Conservation (phyloP, 2,329 filamentous ascomycete genomes). For the Acephala macrosclerotiorum region DNA sequence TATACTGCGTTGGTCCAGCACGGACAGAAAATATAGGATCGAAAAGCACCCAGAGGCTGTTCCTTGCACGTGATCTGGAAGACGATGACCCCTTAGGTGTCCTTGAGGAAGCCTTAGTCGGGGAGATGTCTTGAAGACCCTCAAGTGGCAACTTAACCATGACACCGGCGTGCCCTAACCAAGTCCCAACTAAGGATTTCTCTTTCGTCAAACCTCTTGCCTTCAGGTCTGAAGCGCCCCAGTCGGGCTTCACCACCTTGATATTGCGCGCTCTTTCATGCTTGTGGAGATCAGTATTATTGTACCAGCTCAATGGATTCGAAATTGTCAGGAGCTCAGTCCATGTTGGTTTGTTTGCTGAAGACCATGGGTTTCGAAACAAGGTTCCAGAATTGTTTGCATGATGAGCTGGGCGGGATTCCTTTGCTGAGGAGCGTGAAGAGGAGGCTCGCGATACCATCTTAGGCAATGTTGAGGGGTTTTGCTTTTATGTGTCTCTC, state of each 20-base stretch:
- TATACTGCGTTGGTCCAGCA: slow-evolving; percentile 38
- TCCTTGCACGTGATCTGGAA: neutral
- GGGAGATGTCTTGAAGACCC: slow-evolving; percentile 9
- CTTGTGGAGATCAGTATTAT: slow-evolving; percentile 19
- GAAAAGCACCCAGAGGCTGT: slow-evolving; percentile 33
- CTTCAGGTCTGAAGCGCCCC: slow-evolving; percentile 28
- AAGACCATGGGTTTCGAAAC: slow-evolving; percentile 39
- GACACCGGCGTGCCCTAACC: slow-evolving; percentile 34
- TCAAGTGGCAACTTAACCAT: slow-evolving; percentile 32
- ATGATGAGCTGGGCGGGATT: slow-evolving; percentile 28
- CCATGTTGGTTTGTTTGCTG: slow-evolving; percentile 32
- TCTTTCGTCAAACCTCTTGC: slow-evolving; percentile 22
- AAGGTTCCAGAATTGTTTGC: slow-evolving; percentile 28
- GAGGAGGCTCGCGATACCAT: neutral
- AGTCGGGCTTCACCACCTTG: slow-evolving; percentile 34
- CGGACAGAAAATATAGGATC: slow-evolving; percentile 37
- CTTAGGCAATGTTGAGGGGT: neutral
- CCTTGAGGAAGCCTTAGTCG: neutral
- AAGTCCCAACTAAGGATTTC: slow-evolving; percentile 34
- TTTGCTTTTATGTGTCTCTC: neutral
- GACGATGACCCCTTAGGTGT: neutral
- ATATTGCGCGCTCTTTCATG: slow-evolving; percentile 28
- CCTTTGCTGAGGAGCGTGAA: neutral
- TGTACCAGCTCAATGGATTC: slow-evolving; percentile 32
- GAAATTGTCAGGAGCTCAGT: slow-evolving; percentile 25